Evolutionary conservation across 352 stramenopile species (phyloP).

Genomic region (Phytophthora ohioensis): DNA sequence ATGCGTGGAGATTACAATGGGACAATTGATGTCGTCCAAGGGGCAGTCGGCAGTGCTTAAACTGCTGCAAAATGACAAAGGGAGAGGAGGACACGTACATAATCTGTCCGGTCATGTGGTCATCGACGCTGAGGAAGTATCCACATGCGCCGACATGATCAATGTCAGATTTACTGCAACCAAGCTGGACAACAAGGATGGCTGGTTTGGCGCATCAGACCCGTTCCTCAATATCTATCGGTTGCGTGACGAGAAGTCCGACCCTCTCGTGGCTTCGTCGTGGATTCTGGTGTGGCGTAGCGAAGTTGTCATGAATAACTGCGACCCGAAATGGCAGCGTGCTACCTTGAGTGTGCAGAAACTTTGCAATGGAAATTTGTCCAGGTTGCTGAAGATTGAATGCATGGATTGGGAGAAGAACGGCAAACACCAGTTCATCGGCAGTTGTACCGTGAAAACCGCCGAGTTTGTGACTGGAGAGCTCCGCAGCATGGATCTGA

Average conservation of each 20-base stretch:
- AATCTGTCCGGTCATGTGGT: slow-evolving; percentile 70
- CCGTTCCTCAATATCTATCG: slow-evolving; percentile 84
- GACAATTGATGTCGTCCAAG: slow-evolving; percentile 72
- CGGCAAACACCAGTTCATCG: slow-evolving; percentile 77
- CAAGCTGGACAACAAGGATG: slow-evolving; percentile 84
- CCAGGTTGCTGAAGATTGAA: slow-evolving; percentile 67
- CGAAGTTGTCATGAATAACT: slow-evolving; percentile 70
- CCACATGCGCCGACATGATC: slow-evolving; percentile 67
- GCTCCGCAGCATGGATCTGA: slow-evolving; percentile 55
- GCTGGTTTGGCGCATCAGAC: slow-evolving; percentile 80
- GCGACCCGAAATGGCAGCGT: slow-evolving; percentile 69
- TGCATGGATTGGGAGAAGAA: slow-evolving; percentile 85
- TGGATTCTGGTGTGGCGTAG: slow-evolving; percentile 80
- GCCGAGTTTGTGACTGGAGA: slow-evolving; percentile 70
- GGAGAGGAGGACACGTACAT: slow-evolving; percentile 39
- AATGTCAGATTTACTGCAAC: slow-evolving; percentile 66
- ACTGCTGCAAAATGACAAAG: slow-evolving; percentile 58
- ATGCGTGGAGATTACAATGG: slow-evolving; percentile 82
- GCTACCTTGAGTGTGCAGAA: slow-evolving; percentile 68
- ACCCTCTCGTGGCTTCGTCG: slow-evolving; percentile 48
- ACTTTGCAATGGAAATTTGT: slow-evolving; percentile 76
- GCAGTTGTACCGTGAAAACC: slow-evolving; percentile 57
- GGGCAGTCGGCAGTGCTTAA: slow-evolving; percentile 69
- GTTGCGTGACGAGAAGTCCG: slow-evolving; percentile 49
- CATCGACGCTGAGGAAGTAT: slow-evolving; percentile 79